Evolutionary conservation across 2,329 filamentous ascomycete species (phyloP), one percentile per base, ranked within the genome.

Genomic region (Xylogone sp.): DNA sequence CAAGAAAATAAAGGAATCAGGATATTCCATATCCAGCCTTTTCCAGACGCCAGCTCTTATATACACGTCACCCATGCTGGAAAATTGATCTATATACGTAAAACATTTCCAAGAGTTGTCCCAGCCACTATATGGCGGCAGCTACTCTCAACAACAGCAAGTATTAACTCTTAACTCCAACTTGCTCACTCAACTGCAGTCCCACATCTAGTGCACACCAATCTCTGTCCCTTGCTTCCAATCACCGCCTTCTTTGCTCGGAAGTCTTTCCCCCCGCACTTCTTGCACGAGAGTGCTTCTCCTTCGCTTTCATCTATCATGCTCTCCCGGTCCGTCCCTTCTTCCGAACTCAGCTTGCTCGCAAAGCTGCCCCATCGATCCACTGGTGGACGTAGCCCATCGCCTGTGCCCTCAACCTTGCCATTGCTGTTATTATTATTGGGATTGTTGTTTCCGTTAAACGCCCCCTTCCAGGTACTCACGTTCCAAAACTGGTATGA

Each of bases 251-350:
- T 81, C 57, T 77, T 81, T 1, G 79, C 79, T 56, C 81, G 81
- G 58, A 90, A 90, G 53, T 83, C 81, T 19, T 69, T 76, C 1
- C 79, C 76, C 3, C 77, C 76, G 61, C 86, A 90, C 53, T 75
- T 75, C 20, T 72, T 69, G 60, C 86, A 88, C 21, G 67, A 73
- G 57, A 80, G 66, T 31, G 75, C 71, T 47, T 76, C 74, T 16
- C 69, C 73, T 19, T 76, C 75, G 8, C 71, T 69, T 12, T 72
- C 74, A 3, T 74, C 73, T 13, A 39, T 18, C 10, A 16, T 68
- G 69, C 48, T 19, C 54, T 45, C 24, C 50, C 29, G 29, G 46
- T 53, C 50, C 9, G 51, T 51, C 19, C 70, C 70, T 52, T 74
- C 71, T 57, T 83, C 80, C 55, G 78, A 83, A 62, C 80, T 87